Evolutionary conservation across 441 rosid genomes (phyloP), one percentile per base, ranked within the genome.

Genomic region (Bruguiera hainesii): DNA sequence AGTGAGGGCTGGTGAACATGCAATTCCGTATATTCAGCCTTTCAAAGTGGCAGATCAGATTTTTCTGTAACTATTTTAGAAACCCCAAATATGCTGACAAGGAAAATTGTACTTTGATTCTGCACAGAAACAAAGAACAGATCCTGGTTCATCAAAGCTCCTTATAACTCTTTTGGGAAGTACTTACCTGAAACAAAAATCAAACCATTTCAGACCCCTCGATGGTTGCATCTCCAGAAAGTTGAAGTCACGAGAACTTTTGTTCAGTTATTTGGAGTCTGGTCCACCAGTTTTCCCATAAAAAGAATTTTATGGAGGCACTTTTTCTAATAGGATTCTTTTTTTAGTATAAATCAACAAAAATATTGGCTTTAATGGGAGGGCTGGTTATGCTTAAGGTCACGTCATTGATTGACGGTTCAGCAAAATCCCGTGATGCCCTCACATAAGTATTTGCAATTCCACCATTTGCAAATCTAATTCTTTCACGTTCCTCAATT

Each of bases 141-240:
- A 68, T 30, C 81, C 83, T 46, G 89, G 89, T 69, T 88, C 89
- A 72, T 80, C 74, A 76, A 79, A 46, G 75, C 66, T 79, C 75
- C 78, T 85, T 85, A 0, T 23, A 23, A 23, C 23, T 23, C 23
- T 23, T 23, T 23, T 23, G 7, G 89, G 90, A 71, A 82, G 69
- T 26, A 87, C 91, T 76, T 88, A 88, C 63, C 84, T 73, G 75
- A 94, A 94, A 79, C 99, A 94, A 81, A 83, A 94, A 83, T 94
- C 96, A 53, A 85, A 94, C 96, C 94, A 91, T 83, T 89, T 94
- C 72, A 91, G 77, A 66, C 75, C 75, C 62, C 85, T 76, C 80
- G 88, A 75, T 20, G 96, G 87, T 57, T 72, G 85, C 77, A 85
- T 65, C 53, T 83, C 80, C 61, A 79, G 72, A 73, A 75, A 76